These are phyloP conservation scores for Lolium rigidum DNA, from an alignment of 176 grass and related monocot species.

Conservation along the genomic window DNA sequence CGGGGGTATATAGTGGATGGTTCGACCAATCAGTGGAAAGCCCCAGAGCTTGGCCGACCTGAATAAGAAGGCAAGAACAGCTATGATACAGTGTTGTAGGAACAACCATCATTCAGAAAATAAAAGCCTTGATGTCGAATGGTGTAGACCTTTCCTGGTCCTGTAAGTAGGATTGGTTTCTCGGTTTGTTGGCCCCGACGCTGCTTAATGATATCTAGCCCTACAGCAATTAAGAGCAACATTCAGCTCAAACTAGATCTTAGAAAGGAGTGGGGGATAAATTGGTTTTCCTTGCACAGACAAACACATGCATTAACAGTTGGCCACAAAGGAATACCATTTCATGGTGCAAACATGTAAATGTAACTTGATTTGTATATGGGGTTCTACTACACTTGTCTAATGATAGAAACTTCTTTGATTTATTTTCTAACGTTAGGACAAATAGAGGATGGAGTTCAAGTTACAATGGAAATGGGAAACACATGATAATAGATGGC, in stretches of 20 bases:
- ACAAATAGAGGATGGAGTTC: background rate
- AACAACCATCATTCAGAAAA: slow-evolving; percentile 13
- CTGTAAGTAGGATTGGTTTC: slow-evolving; percentile 83
- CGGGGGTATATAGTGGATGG: slow-evolving; percentile 76
- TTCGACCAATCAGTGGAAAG: slow-evolving; percentile 87
- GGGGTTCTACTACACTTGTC: background rate
- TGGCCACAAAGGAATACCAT: background rate
- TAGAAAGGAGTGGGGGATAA: background rate
- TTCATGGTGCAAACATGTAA: background rate
- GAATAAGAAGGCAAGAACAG: slow-evolving; percentile 17
- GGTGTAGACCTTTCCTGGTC: slow-evolving; percentile 79
- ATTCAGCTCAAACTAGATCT: slow-evolving; percentile 23
- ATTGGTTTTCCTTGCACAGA: background rate
- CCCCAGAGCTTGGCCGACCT: slow-evolving; percentile 96
- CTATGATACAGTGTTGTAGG: background rate
- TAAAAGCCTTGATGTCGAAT: background rate
- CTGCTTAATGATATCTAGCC: slow-evolving; percentile 72
- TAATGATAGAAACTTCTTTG: background rate
- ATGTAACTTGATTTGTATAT: background rate
- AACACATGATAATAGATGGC: background rate
- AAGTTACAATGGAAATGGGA: background rate
- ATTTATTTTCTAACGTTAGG: background rate
- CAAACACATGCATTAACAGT: background rate
- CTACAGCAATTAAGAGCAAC: slow-evolving; percentile 35
- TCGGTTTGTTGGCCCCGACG: slow-evolving; percentile 76